A percentile compares a stretch with the other conserved stretches of the same genome.
Conservation (phyloP, 805 yeast species). For the Ogataea henricii region DNA sequence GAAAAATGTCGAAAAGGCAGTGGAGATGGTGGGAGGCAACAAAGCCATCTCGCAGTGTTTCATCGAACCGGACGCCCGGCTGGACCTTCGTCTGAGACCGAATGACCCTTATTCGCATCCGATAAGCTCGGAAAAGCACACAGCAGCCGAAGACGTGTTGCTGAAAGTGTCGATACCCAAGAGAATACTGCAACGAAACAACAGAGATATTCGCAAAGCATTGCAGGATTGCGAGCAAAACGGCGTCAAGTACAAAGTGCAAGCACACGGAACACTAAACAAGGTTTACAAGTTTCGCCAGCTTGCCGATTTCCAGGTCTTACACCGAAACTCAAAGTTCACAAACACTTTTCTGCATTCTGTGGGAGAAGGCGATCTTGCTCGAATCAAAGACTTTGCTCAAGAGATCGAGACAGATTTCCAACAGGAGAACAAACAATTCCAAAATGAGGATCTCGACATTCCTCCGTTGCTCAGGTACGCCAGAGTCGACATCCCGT, state of each 20-base stretch:
- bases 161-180: slow-evolving; percentile 64
- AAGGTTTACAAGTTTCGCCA: slow-evolving; percentile 77
- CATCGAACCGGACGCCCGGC: slow-evolving; percentile 34
- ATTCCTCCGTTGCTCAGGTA: slow-evolving; percentile 87
- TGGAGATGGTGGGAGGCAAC: slow-evolving; percentile 69
- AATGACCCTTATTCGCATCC: slow-evolving; percentile 55
- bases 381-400: slow-evolving; percentile 43
- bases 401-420: slow-evolving; percentile 26
- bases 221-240: slow-evolving; percentile 39
- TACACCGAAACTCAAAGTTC: slow-evolving; percentile 57
- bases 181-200: slow-evolving; percentile 43
- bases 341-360: slow-evolving; percentile 42
- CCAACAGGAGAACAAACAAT: slow-evolving; percentile 16
- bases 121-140: slow-evolving; percentile 50
- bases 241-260: slow-evolving; percentile 40
- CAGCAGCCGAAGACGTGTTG: slow-evolving; percentile 56
- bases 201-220: slow-evolving; percentile 46
- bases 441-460: slow-evolving; percentile 46
- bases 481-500: slow-evolving; percentile 75
- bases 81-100: slow-evolving; percentile 37
- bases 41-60: slow-evolving; percentile 44
- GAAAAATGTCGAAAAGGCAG: slow-evolving; percentile 59
- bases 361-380: slow-evolving; percentile 44
- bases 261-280: slow-evolving; percentile 68
- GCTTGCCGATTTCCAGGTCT: slow-evolving; percentile 83